Percentiles rank a stretch among this genome's conserved stretches.
These are phyloP conservation scores for Penicillium sp. DNA, from an alignment of 2,329 filamentous ascomycete genomes.

Conservation along the genomic window DNA sequence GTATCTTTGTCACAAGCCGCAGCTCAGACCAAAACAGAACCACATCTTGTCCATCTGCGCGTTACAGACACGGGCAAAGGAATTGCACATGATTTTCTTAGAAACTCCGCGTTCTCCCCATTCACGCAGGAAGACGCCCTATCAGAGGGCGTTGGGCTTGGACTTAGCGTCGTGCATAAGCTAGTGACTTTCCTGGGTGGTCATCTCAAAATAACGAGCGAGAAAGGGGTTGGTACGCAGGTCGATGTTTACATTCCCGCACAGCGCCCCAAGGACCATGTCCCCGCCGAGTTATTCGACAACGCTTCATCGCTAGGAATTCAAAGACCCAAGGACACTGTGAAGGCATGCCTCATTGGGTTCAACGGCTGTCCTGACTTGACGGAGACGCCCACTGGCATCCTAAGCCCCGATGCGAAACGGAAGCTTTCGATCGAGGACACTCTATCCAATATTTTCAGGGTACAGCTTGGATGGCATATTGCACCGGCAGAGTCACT, in stretches of 20 bases:
- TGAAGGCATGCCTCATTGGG: slow-evolving; percentile 28
- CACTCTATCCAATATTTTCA: slow-evolving; percentile 25
- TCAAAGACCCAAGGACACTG: neutral
- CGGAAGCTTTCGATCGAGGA: slow-evolving; percentile 28
- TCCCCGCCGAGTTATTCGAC: neutral
- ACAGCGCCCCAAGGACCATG: neutral
- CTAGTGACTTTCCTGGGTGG: slow-evolving; percentile 59
- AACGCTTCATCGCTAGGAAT: neutral
- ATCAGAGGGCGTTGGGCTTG: slow-evolving; percentile 60
- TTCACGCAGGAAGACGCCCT: slow-evolving; percentile 62
- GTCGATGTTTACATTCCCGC: slow-evolving; percentile 31
- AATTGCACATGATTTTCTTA: slow-evolving; percentile 59
- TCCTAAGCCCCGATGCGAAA: slow-evolving; percentile 26
- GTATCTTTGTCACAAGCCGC: slow-evolving; percentile 23
- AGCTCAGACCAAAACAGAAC: slow-evolving; percentile 9
- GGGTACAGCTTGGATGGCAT: slow-evolving; percentile 24
- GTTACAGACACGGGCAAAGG: slow-evolving; percentile 63
- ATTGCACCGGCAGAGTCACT: slow-evolving; percentile 26
- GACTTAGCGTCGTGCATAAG: slow-evolving; percentile 59
- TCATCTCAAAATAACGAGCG: slow-evolving; percentile 52
- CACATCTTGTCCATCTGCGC: slow-evolving; percentile 33
- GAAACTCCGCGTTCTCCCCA: slow-evolving; percentile 57
- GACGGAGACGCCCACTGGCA: slow-evolving; percentile 20
- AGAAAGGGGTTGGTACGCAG: slow-evolving; percentile 27
- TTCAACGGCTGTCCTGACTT: slow-evolving; percentile 26